These are phyloP conservation scores for Cyberlindnera amylophila DNA, from an alignment of 805 yeast genomes.

Conservation along the genomic window DNA sequence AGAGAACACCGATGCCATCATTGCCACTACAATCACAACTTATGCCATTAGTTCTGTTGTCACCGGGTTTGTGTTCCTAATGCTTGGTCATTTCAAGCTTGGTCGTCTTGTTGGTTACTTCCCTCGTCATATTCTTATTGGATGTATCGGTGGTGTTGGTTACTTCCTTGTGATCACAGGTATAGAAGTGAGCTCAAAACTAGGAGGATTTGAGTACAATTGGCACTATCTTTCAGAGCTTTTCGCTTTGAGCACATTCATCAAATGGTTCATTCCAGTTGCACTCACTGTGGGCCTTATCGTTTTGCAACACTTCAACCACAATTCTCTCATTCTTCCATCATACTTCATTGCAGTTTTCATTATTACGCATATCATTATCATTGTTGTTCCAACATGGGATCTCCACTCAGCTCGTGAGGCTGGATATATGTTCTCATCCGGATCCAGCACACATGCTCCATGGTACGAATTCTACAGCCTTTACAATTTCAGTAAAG, in stretches of 20 bases:
- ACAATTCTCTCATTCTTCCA: slow-evolving; percentile 77
- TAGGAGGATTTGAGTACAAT: slow-evolving; percentile 67
- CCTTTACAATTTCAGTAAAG: slow-evolving; percentile 62
- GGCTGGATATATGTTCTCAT: slow-evolving; percentile 78
- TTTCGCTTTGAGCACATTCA: slow-evolving; percentile 40
- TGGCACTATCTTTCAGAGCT: slow-evolving; percentile 49
- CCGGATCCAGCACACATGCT: slow-evolving; percentile 34
- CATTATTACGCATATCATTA: slow-evolving; percentile 60
- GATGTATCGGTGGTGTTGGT: slow-evolving; percentile 98
- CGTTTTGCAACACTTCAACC: slow-evolving; percentile 53
- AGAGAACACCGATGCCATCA: slow-evolving; percentile 45
- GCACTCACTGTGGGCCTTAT: slow-evolving; percentile 58
- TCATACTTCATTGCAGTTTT: slow-evolving; percentile 73
- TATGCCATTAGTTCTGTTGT: slow-evolving; percentile 79
- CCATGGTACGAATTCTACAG: slow-evolving; percentile 92
- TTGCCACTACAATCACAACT: slow-evolving; percentile 84
- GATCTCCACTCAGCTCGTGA: slow-evolving; percentile 58
- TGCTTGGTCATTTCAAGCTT: slow-evolving; percentile 71
- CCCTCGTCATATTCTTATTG: slow-evolving; percentile 93
- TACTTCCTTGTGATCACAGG: slow-evolving; percentile 89
- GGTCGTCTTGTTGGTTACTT: slow-evolving; percentile 92
- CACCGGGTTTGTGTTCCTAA: slow-evolving; percentile 78
- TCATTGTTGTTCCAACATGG: slow-evolving; percentile 64
- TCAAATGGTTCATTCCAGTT: slow-evolving; percentile 72
- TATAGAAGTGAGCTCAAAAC: slow-evolving; percentile 80